These are phyloP conservation scores for Sphaerulina vaccinii DNA, from an alignment of 2,329 filamentous ascomycete genomes.

Conservation along the genomic window DNA sequence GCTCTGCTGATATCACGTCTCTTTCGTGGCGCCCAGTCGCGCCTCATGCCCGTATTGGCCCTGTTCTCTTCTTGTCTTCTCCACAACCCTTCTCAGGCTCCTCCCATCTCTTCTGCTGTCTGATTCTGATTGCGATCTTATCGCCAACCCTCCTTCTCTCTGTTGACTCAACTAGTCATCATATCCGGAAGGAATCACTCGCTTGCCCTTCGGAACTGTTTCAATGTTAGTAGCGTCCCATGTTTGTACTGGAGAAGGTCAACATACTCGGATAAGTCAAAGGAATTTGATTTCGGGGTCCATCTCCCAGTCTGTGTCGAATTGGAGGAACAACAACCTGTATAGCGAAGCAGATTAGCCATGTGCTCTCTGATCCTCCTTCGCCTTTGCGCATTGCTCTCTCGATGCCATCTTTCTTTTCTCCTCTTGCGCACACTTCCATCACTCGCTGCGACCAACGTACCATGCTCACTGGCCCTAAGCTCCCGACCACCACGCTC, in stretches of 20 bases:
- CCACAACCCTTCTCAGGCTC: neutral
- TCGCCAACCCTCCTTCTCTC: neutral
- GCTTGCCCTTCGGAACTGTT: conserved; percentile 49
- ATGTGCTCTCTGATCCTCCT: too few relatives aligned
- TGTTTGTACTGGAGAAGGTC: neutral
- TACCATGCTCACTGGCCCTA: conserved; percentile 60
- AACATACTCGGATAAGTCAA: conserved; percentile 91
- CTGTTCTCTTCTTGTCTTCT: neutral
- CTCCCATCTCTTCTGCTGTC: neutral
- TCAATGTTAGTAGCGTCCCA: neutral
- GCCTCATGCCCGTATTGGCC: neutral
- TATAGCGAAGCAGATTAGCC: conserved; percentile 11
- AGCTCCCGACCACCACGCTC: conserved; percentile 70
- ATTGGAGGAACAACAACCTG: conserved; percentile 68
- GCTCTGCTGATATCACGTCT: neutral
- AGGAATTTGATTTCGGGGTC: conserved; percentile 69
- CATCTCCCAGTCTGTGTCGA: conserved; percentile 70
- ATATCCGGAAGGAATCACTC: conserved; percentile 47
- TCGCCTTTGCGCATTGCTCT: too few relatives aligned
- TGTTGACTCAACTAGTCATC: conserved; percentile 40
- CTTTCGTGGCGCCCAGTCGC: neutral
- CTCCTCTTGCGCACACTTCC: too few relatives aligned
- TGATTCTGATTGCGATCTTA: too few relatives aligned
- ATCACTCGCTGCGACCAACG: neutral
- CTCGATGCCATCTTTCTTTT: too few relatives aligned